These are phyloP conservation scores for Kalmanozyma brasiliensis DNA, from an alignment of 1,284 basidiomycete species.

Conservation along the genomic window DNA sequence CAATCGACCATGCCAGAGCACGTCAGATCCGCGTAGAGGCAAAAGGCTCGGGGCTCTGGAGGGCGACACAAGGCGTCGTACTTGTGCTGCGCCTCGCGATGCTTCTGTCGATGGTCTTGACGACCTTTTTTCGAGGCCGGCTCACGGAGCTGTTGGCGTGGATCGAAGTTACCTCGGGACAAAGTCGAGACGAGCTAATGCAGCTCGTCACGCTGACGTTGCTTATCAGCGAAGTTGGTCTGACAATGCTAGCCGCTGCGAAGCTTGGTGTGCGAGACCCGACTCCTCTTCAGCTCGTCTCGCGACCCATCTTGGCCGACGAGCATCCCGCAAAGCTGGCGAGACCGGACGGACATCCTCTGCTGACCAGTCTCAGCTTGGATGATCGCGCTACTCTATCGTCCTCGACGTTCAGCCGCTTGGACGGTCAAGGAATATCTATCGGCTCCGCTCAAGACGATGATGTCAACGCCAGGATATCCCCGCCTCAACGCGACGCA, in stretches of 20 bases:
- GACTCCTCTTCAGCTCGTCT: conserved; percentile 31
- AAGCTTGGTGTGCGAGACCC: conserved; percentile 19
- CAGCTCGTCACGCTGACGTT: conserved; percentile 6
- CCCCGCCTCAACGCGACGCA: conserved; percentile 13
- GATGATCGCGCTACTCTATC: conserved; percentile 14
- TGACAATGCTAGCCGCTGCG: conserved; percentile 12
- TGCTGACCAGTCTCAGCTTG: conserved; percentile 30
- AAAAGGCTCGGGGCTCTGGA: conserved; percentile 11
- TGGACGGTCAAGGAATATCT: not conserved
- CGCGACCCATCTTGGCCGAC: conserved; percentile 16
- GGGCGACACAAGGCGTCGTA: conserved; percentile 10
- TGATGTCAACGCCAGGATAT: not conserved
- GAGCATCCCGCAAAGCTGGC: not conserved
- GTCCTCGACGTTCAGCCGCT: not conserved
- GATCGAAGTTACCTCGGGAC: not conserved
- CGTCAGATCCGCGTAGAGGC: conserved; percentile 21
- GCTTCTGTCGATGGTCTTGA: not conserved
- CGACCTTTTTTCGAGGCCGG: not conserved
- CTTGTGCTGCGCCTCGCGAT: not conserved
- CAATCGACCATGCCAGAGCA: conserved; percentile 12
- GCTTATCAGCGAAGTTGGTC: conserved; percentile 11
- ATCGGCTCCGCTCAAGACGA: not conserved
- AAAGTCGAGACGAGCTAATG: conserved; percentile 2
- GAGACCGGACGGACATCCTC: conserved; percentile 3
- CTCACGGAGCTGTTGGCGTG: not conserved